Evolutionary conservation across 2,329 filamentous ascomycete species (phyloP).

Genomic region (Aureobasidium sp.): DNA sequence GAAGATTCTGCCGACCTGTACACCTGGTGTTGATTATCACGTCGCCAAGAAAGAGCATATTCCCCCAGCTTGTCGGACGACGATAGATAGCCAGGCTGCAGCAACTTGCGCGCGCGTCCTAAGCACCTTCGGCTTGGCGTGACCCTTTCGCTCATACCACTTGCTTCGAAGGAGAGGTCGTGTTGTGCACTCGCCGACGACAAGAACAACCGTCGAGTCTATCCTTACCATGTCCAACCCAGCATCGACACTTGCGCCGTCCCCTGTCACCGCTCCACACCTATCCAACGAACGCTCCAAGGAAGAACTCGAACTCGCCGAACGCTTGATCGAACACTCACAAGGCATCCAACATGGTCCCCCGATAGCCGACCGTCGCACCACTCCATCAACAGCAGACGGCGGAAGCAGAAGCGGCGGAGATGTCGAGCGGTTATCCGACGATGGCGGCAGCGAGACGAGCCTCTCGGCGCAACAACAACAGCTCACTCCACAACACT

Average conservation of each 20-base stretch:
- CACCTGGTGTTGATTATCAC: not conserved
- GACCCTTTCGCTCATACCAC: not conserved
- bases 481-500: conserved; percentile 13
- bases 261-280: not conserved
- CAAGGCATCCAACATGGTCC: conserved; percentile 25
- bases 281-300: conserved; percentile 38
- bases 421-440: conserved; percentile 8
- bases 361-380: conserved; percentile 14
- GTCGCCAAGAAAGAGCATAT: conserved; percentile 1
- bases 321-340: conserved; percentile 40
- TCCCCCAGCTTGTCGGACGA: not conserved
- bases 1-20: not conserved
- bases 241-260: not conserved
- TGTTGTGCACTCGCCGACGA: not conserved
- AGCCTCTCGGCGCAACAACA: conserved; percentile 3
- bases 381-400: conserved; percentile 13
- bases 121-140: not conserved
- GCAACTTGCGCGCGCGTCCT: conserved; percentile 2
- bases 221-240: conserved; percentile 2
- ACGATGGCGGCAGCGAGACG: not conserved
- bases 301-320: conserved; percentile 43
- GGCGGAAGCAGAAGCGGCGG: conserved; percentile 8
- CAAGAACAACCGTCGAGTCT: not conserved
- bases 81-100: not conserved
- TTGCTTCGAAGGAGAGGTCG: not conserved